Conservation (phyloP, 2,329 filamentous ascomycete genomes). For the Fusarium heterosporum region DNA sequence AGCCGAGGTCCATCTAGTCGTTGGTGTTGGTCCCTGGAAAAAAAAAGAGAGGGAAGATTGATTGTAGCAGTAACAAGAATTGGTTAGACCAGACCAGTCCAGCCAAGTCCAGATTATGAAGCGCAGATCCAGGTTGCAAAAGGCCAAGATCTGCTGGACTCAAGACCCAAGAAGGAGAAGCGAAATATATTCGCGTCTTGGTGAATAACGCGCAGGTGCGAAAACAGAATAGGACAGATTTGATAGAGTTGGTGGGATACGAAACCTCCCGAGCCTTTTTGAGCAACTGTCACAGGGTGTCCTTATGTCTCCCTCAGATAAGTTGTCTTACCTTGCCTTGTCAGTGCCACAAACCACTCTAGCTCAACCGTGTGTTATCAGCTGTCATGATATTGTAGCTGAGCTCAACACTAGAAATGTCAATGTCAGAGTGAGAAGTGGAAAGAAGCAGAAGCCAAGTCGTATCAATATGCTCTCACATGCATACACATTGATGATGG, state of each 20-base stretch:
- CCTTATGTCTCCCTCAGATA: slow-evolving; percentile 32
- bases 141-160: slow-evolving; percentile 30
- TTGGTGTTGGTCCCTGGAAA: slow-evolving; percentile 37
- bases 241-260: slow-evolving; percentile 25
- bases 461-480: slow-evolving; percentile 28
- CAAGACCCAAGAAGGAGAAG: slow-evolving; percentile 25
- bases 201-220: slow-evolving; percentile 8
- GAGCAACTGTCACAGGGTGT: slow-evolving; percentile 28
- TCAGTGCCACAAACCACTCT: slow-evolving; percentile 39
- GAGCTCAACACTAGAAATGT: not conserved
- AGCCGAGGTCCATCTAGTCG: slow-evolving; percentile 44
- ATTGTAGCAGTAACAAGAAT: slow-evolving; percentile 20
- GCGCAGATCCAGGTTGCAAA: slow-evolving; percentile 31
- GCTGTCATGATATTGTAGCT: slow-evolving; percentile 29
- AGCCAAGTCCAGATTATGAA: slow-evolving; percentile 23
- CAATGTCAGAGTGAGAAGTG: slow-evolving; percentile 15
- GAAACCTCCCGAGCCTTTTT: slow-evolving; percentile 19
- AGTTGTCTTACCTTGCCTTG: slow-evolving; percentile 33
- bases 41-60: slow-evolving; percentile 29
- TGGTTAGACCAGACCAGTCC: slow-evolving; percentile 8
- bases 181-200: slow-evolving; percentile 15
- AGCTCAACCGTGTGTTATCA: slow-evolving; percentile 29
- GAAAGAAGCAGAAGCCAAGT: slow-evolving; percentile 17
- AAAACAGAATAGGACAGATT: slow-evolving; percentile 37
- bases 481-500: slow-evolving; percentile 34